Evolutionary conservation across 1,284 basidiomycete species (phyloP).

Genomic region (Rhodotorula glutinis): DNA sequence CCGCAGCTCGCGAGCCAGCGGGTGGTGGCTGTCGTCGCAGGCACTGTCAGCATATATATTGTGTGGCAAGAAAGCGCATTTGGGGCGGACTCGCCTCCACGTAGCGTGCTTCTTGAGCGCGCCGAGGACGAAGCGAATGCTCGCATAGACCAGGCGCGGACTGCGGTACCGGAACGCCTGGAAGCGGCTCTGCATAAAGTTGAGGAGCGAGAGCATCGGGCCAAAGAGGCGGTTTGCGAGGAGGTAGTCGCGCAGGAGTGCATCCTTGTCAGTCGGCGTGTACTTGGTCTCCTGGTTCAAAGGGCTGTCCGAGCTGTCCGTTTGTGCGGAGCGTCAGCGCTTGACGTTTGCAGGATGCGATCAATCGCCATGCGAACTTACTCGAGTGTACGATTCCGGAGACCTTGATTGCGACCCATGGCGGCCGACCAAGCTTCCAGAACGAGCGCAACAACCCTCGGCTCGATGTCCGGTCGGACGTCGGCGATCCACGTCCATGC

Average conservation of each 20-base stretch:
- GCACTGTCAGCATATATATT: not conserved
- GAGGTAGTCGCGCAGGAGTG: slow-evolving; percentile 69
- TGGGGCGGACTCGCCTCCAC: slow-evolving; percentile 61
- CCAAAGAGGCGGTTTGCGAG: slow-evolving; percentile 71
- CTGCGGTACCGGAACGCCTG: slow-evolving; percentile 89
- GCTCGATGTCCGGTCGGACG: slow-evolving; percentile 71
- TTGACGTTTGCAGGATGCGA: not conserved
- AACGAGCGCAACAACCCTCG: slow-evolving; percentile 79
- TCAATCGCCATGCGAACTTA: slow-evolving; percentile 51
- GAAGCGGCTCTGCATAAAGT: slow-evolving; percentile 87
- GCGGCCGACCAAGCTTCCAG: slow-evolving; percentile 81
- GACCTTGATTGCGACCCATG: slow-evolving; percentile 69
- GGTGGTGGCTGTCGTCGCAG: slow-evolving; percentile 54
- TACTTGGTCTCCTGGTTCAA: slow-evolving; percentile 84
- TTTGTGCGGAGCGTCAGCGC: not conserved
- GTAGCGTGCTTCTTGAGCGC: slow-evolving; percentile 64
- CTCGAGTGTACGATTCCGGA: slow-evolving; percentile 79
- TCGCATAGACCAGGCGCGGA: slow-evolving; percentile 76
- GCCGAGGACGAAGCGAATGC: slow-evolving; percentile 77
- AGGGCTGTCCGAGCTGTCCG: slow-evolving; percentile 72
- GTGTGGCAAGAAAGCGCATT: not conserved
- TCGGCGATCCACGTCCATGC: slow-evolving; percentile 97
- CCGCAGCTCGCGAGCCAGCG: slow-evolving; percentile 81
- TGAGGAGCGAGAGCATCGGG: slow-evolving; percentile 79
- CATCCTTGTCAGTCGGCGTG: slow-evolving; percentile 81